Conservation (phyloP, 768 basidiomycete species). For the Sporobolomyces phaffii region DNA sequence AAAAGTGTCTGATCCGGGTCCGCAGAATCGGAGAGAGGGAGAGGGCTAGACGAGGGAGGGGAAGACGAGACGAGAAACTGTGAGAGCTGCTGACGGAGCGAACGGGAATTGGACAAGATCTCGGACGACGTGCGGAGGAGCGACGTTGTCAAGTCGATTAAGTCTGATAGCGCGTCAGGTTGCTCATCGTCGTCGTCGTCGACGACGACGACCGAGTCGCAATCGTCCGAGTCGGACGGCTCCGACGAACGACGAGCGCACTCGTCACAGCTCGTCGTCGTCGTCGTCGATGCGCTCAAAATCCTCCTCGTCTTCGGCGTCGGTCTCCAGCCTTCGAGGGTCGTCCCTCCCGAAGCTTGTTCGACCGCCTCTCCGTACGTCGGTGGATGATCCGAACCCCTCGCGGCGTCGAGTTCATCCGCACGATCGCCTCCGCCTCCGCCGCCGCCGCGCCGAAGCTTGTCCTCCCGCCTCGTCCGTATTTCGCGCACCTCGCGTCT, state of each 20-base stretch:
- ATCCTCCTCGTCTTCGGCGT: background rate
- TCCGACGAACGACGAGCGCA: background rate
- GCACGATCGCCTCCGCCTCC: background rate
- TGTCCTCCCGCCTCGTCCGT: no score
- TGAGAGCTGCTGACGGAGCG: background rate
- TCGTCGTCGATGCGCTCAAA: background rate
- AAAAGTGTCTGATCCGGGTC: background rate
- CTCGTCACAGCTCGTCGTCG: background rate
- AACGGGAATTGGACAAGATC: background rate
- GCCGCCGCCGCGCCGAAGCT: background rate
- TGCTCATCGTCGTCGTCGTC: no score
- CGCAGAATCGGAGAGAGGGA: background rate
- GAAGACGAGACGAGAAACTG: background rate
- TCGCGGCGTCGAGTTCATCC: no score
- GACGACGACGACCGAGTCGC: background rate
- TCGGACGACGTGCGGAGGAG: background rate
- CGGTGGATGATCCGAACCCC: no score
- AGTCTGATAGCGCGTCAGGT: background rate
- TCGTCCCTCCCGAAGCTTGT: background rate
- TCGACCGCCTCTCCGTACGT: conserved; percentile 1
- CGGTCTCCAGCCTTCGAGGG: no score
- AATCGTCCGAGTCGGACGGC: background rate
- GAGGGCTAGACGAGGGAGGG: background rate
- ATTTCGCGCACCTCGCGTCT: no score
- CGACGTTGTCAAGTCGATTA: background rate